Conservation (phyloP, 169 alveolate species). For the Blepharisma undulans region DNA sequence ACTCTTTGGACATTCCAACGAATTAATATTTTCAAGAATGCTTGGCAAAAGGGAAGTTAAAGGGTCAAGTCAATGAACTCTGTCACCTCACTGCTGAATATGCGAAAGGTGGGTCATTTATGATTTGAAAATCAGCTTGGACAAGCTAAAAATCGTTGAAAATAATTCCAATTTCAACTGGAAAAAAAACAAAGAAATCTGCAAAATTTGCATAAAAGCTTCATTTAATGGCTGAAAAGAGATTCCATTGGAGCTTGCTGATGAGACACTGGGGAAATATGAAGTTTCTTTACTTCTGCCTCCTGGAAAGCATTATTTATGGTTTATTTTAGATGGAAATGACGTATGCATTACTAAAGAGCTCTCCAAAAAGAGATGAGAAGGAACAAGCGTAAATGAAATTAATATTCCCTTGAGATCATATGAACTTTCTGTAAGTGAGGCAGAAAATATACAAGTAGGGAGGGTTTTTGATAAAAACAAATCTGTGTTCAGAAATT, state of each 20-base stretch:
- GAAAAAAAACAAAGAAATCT: background rate
- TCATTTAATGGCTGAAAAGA: conserved; percentile 21
- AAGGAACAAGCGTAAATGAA: background rate
- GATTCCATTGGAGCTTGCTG: background rate
- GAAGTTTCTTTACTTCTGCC: background rate
- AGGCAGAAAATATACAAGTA: background rate
- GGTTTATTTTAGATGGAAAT: background rate
- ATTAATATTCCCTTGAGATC: background rate
- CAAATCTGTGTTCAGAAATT: conserved; percentile 43
- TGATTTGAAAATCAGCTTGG: background rate
- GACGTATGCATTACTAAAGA: background rate
- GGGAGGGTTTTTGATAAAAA: conserved; percentile 43
- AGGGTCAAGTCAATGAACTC: background rate
- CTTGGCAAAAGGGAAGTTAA: background rate
- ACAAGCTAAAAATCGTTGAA: background rate
- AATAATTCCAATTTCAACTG: background rate
- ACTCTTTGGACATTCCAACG: background rate
- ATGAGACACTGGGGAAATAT: background rate
- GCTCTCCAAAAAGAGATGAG: conserved; percentile 1
- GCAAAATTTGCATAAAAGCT: background rate
- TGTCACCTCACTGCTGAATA: conserved; percentile 20
- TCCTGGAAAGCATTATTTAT: conserved; percentile 27
- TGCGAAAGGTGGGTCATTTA: conserved; percentile 18
- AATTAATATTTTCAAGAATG: background rate
- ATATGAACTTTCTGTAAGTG: background rate